Percentiles rank a stretch among this genome's conserved stretches.
phyloP scores from a whole-genome alignment of 2,329 filamentous ascomycete species.

The Colletotrichum trifolii region DNA sequence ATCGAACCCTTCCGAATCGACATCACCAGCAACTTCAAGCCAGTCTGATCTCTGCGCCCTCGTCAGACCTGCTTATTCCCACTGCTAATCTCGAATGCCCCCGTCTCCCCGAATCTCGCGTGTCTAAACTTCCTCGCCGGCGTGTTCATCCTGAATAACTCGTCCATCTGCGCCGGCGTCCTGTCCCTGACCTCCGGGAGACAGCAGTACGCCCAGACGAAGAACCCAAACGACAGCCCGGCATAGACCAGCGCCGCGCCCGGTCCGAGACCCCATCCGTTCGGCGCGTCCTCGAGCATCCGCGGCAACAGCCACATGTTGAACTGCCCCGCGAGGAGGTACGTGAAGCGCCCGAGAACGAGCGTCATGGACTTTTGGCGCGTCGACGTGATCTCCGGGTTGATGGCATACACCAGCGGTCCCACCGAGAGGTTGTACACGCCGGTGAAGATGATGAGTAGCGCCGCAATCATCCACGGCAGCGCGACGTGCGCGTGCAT shows the following conservation, averaged over 20 bases:
- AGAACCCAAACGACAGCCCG: constrained; percentile 27
- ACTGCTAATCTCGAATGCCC: not conserved
- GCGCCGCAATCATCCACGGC: constrained; percentile 48
- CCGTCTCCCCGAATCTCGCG: not conserved
- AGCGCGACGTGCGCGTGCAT: constrained; percentile 35
- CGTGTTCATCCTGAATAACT: constrained; percentile 40
- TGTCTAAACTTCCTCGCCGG: constrained; percentile 37
- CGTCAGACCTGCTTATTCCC: not conserved
- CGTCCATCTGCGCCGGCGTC: constrained; percentile 38
- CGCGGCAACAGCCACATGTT: constrained; percentile 39
- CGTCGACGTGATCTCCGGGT: constrained; percentile 51
- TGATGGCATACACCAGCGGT: constrained; percentile 50
- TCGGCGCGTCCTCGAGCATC: constrained; percentile 37
- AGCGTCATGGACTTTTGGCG: constrained; percentile 40
- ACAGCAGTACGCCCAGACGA: constrained; percentile 39
- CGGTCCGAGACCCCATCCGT: constrained; percentile 38
- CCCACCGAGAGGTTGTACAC: constrained; percentile 57
- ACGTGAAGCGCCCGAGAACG: constrained; percentile 36
- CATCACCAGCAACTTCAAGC: too few species aligned
- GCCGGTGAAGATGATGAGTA: constrained; percentile 53
- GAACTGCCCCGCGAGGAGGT: constrained; percentile 36
- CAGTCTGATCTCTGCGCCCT: too few species aligned
- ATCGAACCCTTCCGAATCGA: too few species aligned
- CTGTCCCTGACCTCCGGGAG: constrained; percentile 41
- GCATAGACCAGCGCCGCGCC: constrained; percentile 38